Percentiles rank a stretch among this genome's conserved stretches.
Evolutionary conservation across 371 early-diverging fungal genomes (phyloP).

Genomic region (Mortierella sp.): DNA sequence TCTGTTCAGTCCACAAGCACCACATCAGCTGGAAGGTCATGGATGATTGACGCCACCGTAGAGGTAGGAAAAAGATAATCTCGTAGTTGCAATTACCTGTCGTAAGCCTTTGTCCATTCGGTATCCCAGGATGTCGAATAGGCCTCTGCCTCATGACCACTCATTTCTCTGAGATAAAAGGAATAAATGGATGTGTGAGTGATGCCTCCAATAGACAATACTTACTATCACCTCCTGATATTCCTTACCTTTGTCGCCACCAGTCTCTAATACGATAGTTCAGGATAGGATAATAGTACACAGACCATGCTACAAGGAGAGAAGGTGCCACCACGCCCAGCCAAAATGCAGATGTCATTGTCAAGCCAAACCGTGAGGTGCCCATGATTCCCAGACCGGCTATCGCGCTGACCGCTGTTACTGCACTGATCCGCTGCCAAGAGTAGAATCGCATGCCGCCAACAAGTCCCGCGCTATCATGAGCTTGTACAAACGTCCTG

Average conservation of each 20-base stretch:
- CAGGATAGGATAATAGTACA: slow-evolving; percentile 66
- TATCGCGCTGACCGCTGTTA: slow-evolving; percentile 56
- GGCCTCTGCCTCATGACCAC: slow-evolving; percentile 58
- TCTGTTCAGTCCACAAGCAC: slow-evolving; percentile 17
- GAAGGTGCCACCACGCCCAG: slow-evolving; percentile 67
- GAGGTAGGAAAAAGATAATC: too few relatives aligned
- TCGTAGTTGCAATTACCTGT: slow-evolving; percentile 28
- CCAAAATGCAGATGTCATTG: slow-evolving; percentile 54
- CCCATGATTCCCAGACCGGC: slow-evolving; percentile 25
- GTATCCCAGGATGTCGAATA: slow-evolving; percentile 60
- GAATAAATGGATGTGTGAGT: background rate
- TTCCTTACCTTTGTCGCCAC: slow-evolving; percentile 55
- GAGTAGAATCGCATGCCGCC: slow-evolving; percentile 68
- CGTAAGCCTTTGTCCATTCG: slow-evolving; percentile 66
- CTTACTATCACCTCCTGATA: background rate
- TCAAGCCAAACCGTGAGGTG: slow-evolving; percentile 34
- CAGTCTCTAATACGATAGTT: slow-evolving; percentile 60
- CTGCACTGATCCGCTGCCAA: slow-evolving; percentile 63
- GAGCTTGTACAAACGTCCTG: slow-evolving; percentile 67
- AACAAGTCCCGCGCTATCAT: slow-evolving; percentile 56
- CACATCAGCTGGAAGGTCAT: too few relatives aligned
- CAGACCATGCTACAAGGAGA: slow-evolving; percentile 58
- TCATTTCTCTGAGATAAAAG: slow-evolving; percentile 52
- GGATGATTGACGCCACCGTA: too few relatives aligned
- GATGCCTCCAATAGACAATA: background rate